Evolutionary conservation across 345 rosid genomes (phyloP).

Genomic region (Acer yangbiense): DNA sequence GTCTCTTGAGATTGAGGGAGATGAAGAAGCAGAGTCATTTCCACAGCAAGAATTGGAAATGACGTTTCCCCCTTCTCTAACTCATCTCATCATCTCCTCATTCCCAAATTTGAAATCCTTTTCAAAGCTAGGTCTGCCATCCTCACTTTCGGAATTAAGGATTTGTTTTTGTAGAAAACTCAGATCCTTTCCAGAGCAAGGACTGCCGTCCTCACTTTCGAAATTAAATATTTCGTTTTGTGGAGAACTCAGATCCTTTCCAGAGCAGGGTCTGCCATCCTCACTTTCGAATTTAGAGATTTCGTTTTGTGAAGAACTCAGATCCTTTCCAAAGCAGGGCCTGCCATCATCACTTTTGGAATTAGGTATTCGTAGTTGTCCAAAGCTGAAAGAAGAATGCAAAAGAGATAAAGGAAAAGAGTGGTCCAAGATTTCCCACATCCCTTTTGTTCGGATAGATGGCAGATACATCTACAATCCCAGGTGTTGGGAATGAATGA

Average conservation of each 20-base stretch:
- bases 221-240: too few species aligned
- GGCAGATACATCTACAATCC: too few species aligned
- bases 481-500: neutral
- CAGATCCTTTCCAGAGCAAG: neutral
- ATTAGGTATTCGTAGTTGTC: too few species aligned
- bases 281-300: neutral
- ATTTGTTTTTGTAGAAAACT: neutral
- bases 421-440: too few species aligned
- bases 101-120: conserved; percentile 1
- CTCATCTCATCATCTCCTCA: neutral
- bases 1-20: neutral
- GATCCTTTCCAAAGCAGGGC: neutral
- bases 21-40: conserved; percentile 9
- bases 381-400: too few species aligned
- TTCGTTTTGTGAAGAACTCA: neutral
- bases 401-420: too few species aligned
- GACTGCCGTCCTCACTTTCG: neutral
- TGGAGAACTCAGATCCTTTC: too few species aligned
- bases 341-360: neutral
- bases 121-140: neutral
- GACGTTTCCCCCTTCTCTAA: conserved; percentile 24
- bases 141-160: neutral
- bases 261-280: neutral
- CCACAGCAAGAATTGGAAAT: conserved; percentile 22
- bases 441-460: too few species aligned